Conservation (phyloP, 23 red algal genomes). For the Chondrus crispus region DNA sequence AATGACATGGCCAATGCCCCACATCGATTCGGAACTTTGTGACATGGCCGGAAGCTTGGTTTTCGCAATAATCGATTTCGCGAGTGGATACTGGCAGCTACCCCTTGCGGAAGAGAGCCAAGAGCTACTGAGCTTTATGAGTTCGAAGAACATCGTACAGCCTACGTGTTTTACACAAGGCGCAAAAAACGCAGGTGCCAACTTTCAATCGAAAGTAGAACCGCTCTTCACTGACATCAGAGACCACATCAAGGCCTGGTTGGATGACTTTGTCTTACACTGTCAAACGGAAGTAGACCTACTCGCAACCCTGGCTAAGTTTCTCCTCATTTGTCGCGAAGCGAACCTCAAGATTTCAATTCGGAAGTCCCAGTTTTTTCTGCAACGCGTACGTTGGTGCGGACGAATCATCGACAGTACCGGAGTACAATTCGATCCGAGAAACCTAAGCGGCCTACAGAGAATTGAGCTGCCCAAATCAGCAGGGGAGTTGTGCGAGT, state of each 20-base stretch:
- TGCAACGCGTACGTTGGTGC: not conserved
- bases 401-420: not conserved
- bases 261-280: slow-evolving; percentile 28
- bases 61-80: slow-evolving; percentile 10
- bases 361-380: not conserved
- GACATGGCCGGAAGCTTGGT: not conserved
- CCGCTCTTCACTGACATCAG: not conserved
- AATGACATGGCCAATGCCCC: not conserved
- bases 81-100: slow-evolving; percentile 17
- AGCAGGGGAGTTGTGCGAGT: not conserved
- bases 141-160: not conserved
- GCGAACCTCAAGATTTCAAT: not conserved
- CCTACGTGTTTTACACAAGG: not conserved
- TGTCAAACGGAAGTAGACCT: not conserved
- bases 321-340: slow-evolving; percentile 19
- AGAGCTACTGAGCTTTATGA: slow-evolving; percentile 10
- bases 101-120: not conserved
- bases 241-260: slow-evolving; percentile 20
- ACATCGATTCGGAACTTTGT: not conserved
- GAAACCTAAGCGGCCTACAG: not conserved
- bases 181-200: not conserved
- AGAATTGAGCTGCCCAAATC: not conserved
- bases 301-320: not conserved
- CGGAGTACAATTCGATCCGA: not conserved
- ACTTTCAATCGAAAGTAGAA: slow-evolving; percentile 41